Percentiles rank a stretch among this genome's conserved stretches.
Evolutionary conservation across 2,329 filamentous ascomycete genomes (phyloP).

Genomic region (Blastomyces parvus): DNA sequence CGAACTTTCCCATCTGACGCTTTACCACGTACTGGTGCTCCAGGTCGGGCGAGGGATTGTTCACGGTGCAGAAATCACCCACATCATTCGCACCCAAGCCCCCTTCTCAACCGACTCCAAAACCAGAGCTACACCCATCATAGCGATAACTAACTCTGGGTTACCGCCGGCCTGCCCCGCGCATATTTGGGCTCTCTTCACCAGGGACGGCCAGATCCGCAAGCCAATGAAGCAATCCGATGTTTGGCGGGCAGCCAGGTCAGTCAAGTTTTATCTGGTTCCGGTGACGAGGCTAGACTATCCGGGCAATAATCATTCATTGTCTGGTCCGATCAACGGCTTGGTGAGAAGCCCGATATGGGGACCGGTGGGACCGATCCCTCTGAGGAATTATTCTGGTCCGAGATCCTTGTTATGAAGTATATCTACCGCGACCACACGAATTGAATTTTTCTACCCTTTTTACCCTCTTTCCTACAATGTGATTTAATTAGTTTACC

Average conservation of each 20-base stretch:
- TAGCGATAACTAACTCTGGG: neutral
- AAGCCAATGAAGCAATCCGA: neutral
- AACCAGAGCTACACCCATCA: neutral
- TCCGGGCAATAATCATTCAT: neutral
- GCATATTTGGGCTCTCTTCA: neutral
- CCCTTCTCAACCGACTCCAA: neutral
- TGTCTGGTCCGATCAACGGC: neutral
- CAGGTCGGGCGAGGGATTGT: neutral
- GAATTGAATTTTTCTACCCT: neutral
- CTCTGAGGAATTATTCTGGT: neutral
- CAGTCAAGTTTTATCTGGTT: neutral
- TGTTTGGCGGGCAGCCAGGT: neutral
- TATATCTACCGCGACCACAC: neutral
- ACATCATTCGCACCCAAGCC: slow-evolving; percentile 1
- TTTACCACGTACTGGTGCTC: neutral
- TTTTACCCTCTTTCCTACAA: neutral
- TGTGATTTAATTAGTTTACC: slow-evolving; percentile 37
- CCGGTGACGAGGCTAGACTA: neutral
- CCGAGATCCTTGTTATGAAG: slow-evolving; percentile 4
- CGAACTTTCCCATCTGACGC: neutral
- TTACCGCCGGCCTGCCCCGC: neutral
- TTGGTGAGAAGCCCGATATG: neutral
- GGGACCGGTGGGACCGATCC: neutral
- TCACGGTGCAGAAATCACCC: neutral
- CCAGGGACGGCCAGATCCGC: neutral